Conservation (phyloP, 192 early-diverging fungal species). For the Jimgerdemannia flammicorona region DNA sequence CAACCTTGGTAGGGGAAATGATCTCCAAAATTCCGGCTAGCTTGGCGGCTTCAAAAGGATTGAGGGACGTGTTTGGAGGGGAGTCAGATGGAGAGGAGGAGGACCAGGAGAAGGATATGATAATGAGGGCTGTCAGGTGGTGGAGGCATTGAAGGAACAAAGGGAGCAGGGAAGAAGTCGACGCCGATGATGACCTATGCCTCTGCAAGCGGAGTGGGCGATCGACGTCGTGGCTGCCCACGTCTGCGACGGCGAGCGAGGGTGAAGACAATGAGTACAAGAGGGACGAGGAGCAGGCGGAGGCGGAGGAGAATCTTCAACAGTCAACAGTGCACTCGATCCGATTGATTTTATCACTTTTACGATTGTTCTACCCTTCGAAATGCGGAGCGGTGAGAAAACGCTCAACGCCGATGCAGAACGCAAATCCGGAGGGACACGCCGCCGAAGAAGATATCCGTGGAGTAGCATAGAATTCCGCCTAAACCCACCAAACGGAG, state of each 20-base stretch:
- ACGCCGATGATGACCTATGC: slow-evolving; percentile 15
- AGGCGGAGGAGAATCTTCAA: neutral
- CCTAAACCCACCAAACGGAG: slow-evolving; percentile 34
- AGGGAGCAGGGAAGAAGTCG: neutral
- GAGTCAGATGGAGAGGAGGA: slow-evolving; percentile 10
- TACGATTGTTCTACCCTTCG: neutral
- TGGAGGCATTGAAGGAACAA: too few species aligned
- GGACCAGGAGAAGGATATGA: slow-evolving; percentile 3
- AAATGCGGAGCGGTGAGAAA: neutral
- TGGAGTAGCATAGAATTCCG: slow-evolving; percentile 6
- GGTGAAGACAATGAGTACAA: too few species aligned
- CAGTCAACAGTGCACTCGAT: slow-evolving; percentile 1
- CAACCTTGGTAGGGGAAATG: too few species aligned
- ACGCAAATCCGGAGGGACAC: neutral
- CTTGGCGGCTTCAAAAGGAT: too few species aligned
- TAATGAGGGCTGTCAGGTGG: too few species aligned
- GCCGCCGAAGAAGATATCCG: neutral
- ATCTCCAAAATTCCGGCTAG: too few species aligned
- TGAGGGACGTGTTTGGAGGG: slow-evolving; percentile 24
- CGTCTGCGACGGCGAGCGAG: too few species aligned
- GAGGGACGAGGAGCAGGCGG: too few species aligned
- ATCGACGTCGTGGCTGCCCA: slow-evolving; percentile 12
- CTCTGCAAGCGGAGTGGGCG: slow-evolving; percentile 1
- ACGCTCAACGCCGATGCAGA: neutral
- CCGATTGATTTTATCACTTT: neutral